Percentiles rank a stretch among this genome's conserved stretches.
Evolutionary conservation across 2,329 filamentous ascomycete species (phyloP).

Genomic region (Talaromyces sp.): DNA sequence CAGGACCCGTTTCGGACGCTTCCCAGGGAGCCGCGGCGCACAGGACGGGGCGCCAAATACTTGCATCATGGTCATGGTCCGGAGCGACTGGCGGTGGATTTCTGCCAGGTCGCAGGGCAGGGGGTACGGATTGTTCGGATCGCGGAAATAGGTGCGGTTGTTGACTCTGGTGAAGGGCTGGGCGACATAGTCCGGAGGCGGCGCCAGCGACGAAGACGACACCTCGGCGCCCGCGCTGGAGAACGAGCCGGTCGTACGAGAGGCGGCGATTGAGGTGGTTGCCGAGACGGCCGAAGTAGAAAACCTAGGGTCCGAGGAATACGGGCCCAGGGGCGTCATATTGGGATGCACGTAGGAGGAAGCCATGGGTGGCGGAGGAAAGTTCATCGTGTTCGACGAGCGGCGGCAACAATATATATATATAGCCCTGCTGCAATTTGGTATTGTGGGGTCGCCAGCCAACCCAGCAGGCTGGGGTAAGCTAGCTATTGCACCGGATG

Average conservation of each 20-base stretch:
- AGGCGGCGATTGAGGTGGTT: background rate
- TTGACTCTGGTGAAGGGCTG: slow-evolving; percentile 66
- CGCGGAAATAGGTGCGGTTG: slow-evolving; percentile 76
- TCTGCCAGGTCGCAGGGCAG: slow-evolving; percentile 82
- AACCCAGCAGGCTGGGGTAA: background rate
- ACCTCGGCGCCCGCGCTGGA: slow-evolving; percentile 21
- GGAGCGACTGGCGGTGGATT: slow-evolving; percentile 78
- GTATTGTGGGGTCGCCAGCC: background rate
- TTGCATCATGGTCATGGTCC: slow-evolving; percentile 74
- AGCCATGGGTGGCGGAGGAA: background rate
- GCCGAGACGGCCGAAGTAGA: background rate
- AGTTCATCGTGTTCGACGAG: background rate
- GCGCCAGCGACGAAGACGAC: slow-evolving; percentile 27
- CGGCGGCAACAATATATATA: background rate
- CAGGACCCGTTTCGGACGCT: slow-evolving; percentile 70
- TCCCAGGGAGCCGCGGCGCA: slow-evolving; percentile 59
- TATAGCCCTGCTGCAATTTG: background rate
- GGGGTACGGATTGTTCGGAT: slow-evolving; percentile 69
- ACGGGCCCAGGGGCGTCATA: background rate
- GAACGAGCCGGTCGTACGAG: background rate
- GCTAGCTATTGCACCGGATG: background rate
- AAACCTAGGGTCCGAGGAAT: background rate
- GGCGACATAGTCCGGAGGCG: slow-evolving; percentile 34
- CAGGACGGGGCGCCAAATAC: slow-evolving; percentile 77
- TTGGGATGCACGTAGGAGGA: background rate